These are phyloP conservation scores for Flaveria robusta DNA, from an alignment of 129 eudicot species.

Conservation along the genomic window DNA sequence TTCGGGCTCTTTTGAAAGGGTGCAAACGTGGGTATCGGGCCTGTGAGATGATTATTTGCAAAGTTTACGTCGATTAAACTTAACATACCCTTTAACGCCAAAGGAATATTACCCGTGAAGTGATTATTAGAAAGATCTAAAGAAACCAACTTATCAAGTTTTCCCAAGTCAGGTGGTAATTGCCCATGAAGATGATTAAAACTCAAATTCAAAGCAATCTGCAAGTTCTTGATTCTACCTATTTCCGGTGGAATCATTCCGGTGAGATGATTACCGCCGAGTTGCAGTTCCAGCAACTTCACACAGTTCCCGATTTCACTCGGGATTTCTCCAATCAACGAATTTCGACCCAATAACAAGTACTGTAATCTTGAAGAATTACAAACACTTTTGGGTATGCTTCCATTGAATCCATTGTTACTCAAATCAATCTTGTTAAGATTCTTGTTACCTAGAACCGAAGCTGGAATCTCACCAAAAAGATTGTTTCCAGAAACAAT, in stretches of 20 bases:
- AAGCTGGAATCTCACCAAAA: slow-evolving; percentile 72
- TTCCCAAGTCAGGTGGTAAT: slow-evolving; percentile 84
- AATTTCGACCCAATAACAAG: slow-evolving; percentile 71
- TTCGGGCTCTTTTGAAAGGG: slow-evolving; percentile 88
- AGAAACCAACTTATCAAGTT: slow-evolving; percentile 86
- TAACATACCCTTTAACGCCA: slow-evolving; percentile 75
- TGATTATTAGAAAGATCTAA: slow-evolving; percentile 88
- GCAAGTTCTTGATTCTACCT: slow-evolving; percentile 91
- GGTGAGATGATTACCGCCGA: slow-evolving; percentile 84
- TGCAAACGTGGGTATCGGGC: slow-evolving; percentile 76
- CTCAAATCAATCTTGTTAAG: slow-evolving; percentile 92
- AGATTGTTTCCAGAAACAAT: slow-evolving; percentile 81
- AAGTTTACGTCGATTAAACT: slow-evolving; percentile 95
- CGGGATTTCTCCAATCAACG: slow-evolving; percentile 78
- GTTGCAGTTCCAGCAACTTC: slow-evolving; percentile 72
- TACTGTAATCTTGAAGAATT: slow-evolving; percentile 83
- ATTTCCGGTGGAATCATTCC: slow-evolving; percentile 89
- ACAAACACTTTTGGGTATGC: slow-evolving; percentile 78
- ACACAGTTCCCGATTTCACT: slow-evolving; percentile 78
- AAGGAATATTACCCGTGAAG: slow-evolving; percentile 72
- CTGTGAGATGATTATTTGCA: slow-evolving; percentile 76
- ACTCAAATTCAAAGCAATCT: slow-evolving; percentile 86
- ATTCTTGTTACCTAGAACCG: slow-evolving; percentile 72
- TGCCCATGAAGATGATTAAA: slow-evolving; percentile 82
- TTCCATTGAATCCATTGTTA: slow-evolving; percentile 81